Base-by-base conservation (phyloP, 129 eudicot genomes). In the Lonicera japonica region DNA sequence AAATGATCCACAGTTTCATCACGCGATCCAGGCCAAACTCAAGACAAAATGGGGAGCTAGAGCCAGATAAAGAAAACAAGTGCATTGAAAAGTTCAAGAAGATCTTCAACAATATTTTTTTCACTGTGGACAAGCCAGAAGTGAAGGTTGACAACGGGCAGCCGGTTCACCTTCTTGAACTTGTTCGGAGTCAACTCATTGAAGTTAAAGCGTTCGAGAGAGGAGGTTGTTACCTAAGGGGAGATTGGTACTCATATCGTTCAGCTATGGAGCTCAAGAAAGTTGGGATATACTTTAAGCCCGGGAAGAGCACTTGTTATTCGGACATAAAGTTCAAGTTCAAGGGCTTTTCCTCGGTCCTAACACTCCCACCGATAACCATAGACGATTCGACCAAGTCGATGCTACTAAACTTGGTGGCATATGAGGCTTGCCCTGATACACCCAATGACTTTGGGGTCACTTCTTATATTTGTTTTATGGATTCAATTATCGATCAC, bases 401-500 rank as follows among this genome's bases (percentile, higher is more conserved):
- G 2, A 20, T 25, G 48, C 18, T 69, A 1, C 19, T 55, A 2
- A 60, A 70, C 74, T 14, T 70, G 63, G 54, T 70, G 7, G 75
- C 75, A 1, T 70, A 52, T 10, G 75, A 70, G 22, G 25, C 34
- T 17, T 70, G 61, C 25, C 68, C 74, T 0, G 61, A 51, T 23
- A 52, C 39, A 7, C 41, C 18, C 1, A 19, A 45, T 16, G 68
- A 70, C 20, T 15, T 52, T 23, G 25, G 54, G 8, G 18, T 70
- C 16, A 29, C 58, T 5, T 50, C 67, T 2, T 70, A 60, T 24
- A 13, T 39, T 0, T 25, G 11, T 7, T 58, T 72, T 65, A 6
- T 64, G 65, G 60, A 72, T 16, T 72, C 77, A 9, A 52, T 72
- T 19, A 48, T 72, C 21, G 52, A 56, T 58, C 25, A 34, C 24